Evolutionary conservation across 1,139 yeast genomes (phyloP), one percentile per base, ranked within the genome.

Genomic region (Magnusiomyces suaveolens): DNA sequence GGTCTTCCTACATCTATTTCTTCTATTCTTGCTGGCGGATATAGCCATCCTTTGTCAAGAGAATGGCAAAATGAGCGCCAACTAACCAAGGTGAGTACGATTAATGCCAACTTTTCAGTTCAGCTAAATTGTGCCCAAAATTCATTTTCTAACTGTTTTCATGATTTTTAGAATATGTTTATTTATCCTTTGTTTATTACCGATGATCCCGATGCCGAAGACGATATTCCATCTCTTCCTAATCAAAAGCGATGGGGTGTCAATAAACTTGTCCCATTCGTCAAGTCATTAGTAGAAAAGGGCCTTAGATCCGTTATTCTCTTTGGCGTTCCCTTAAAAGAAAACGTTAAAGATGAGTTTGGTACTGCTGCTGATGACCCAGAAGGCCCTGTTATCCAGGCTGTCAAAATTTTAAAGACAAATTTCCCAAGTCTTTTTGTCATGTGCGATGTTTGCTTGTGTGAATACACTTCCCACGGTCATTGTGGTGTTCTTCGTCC

Each of bases 281-380:
- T 92, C 25, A 76, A 69, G 47, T 70, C 79, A 0, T 75, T 94
- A 52, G 86, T 90, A 18, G 76, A 75, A 14, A 90, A 90, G 68
- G 99, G 98, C 0, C 76, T 94, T 52, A 76, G 80, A 59, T 78
- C 96, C 1, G 97, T 92, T 14, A 85, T 92, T 55, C 74, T 92
- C 58, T 92, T 92, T 69, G 99, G 99, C 26, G 97, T 94, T 14
- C 92, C 95, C 2, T 70, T 87, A 64, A 79, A 80, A 54, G 82
- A 78, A 4, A 87, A 85, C 1, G 80, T 74, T 47, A 92, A 92
- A 66, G 98, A 92, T 68, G 75, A 78, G 8, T 75, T 75, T 50
- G 99, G 97, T 20, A 80, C 96, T 1, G 81, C 89, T 47, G 98
- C 99, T 1, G 98, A 92, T 69, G 96, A 90, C 70, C 97, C 97